Evolutionary conservation across 768 basidiomycete genomes (phyloP).

Genomic region (Phlebiopsis flavidoalba): DNA sequence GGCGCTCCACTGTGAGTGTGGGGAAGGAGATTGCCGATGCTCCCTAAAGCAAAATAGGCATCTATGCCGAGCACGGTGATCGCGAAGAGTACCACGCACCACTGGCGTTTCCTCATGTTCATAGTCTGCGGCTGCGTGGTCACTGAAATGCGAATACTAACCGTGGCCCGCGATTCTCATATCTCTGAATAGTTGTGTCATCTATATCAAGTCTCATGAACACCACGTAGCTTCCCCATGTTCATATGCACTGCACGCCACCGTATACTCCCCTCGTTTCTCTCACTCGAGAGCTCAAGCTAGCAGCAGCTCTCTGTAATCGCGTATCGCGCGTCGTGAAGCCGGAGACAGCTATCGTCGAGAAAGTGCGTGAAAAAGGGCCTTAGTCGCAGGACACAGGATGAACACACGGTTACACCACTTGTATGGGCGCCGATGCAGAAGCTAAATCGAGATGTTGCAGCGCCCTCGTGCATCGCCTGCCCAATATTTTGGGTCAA

Average conservation of each 20-base stretch:
- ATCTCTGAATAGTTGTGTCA: constrained; percentile 30
- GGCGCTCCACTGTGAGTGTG: constrained; percentile 50
- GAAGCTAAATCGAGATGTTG: no score
- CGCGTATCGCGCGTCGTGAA: background rate
- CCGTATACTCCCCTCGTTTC: background rate
- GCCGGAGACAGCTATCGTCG: background rate
- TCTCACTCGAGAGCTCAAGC: background rate
- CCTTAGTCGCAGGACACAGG: no score
- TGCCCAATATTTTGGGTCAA: no score
- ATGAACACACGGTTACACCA: background rate
- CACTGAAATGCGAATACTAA: constrained; percentile 13
- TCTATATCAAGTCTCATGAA: constrained; percentile 7
- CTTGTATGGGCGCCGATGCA: background rate
- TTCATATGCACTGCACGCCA: background rate
- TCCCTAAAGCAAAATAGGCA: constrained; percentile 61
- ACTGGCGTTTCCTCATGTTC: constrained; percentile 22
- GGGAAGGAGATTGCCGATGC: constrained; percentile 63
- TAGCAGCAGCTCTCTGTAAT: no score
- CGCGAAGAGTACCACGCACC: constrained; percentile 31
- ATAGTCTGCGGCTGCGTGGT: background rate
- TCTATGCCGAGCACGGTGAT: constrained; percentile 62
- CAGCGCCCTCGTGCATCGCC: no score
- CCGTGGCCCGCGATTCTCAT: constrained; percentile 27
- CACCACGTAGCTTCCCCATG: background rate
- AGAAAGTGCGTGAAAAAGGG: background rate